Evolutionary conservation across 192 early-diverging fungal species (phyloP).

Genomic region (Haplosporangium gracile): DNA sequence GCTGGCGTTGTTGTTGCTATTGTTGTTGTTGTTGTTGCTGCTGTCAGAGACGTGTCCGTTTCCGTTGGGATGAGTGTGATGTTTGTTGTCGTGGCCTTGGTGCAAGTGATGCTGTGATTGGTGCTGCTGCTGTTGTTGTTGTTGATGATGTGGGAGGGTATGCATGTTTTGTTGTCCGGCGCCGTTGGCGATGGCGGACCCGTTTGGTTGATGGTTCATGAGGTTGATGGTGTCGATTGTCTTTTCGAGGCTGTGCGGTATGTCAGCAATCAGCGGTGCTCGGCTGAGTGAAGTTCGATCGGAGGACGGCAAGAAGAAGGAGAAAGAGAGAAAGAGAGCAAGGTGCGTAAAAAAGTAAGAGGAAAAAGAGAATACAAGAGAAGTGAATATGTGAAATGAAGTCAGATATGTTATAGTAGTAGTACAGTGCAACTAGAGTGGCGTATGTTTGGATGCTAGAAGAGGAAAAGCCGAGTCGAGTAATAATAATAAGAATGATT

Average conservation of each 20-base stretch:
- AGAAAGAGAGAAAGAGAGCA: background rate
- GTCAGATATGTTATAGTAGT: background rate
- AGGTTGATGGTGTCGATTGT: constrained; percentile 56
- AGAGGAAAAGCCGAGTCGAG: constrained; percentile 5
- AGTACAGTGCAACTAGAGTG: background rate
- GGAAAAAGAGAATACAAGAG: background rate
- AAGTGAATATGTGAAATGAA: background rate
- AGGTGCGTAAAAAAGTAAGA: background rate
- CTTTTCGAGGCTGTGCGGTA: constrained; percentile 13
- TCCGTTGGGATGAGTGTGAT: constrained; percentile 9
- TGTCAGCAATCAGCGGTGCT: constrained; percentile 38
- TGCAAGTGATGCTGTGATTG: constrained; percentile 3
- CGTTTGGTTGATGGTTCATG: constrained; percentile 37
- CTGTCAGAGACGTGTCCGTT: background rate
- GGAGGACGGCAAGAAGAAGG: background rate
- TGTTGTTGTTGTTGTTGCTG: constrained; percentile 5
- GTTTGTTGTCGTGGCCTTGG: background rate
- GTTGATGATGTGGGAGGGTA: constrained; percentile 15
- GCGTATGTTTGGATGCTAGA: background rate
- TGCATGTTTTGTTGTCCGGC: background rate
- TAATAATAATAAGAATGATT: background rate
- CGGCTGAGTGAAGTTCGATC: constrained; percentile 9
- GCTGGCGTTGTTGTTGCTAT: background rate
- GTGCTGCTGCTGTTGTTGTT: constrained; percentile 25
- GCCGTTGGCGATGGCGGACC: constrained; percentile 1